Evolutionary conservation across 768 basidiomycete species (phyloP), one percentile per base, ranked within the genome.

Genomic region (Tremella fuciformis): DNA sequence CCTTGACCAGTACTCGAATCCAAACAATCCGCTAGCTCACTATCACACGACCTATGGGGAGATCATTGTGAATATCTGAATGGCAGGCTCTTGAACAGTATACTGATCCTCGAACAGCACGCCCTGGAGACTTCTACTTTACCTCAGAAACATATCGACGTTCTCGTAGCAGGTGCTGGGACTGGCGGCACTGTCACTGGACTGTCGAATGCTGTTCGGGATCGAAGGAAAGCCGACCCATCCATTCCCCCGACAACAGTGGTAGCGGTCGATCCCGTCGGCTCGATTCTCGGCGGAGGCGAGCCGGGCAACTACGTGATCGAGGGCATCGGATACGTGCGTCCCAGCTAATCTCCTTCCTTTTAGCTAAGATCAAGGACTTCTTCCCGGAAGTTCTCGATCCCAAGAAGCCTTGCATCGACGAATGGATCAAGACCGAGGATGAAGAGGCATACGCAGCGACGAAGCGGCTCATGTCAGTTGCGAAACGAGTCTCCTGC

Each of bases 141-240:
- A 15, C 65, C 62, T 0, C n/a, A 38, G 2, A 70, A 76, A 44
- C 55, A 65, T 24, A 66, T 78, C 21, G 87, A 93, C 71, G 86
- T 85, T 1, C 79, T 98, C 50, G 77, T 96, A 19, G 89, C 86
- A 8, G 86, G 89, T 2, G 89, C 93, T 9, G 96, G 96, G 13
- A 99, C 96, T 1, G 94, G 96, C 13, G 94, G 94, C 11, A 97
- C 94, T 0, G 79, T 99, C 60, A 89, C 89, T n/a, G 94, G 94
- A 1, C 75, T 74, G 2, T 62, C 66, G 8, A 38, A 59, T 16
- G 73, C 70, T 3, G 55, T 73, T 6, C 50, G 69, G 13, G 68
- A 68, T 47, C 13, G 56, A 29, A 40, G 38, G 59, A 38, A 11
- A 29, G 44, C 8, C 2, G 50, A 22, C 38, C 59, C 16, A 50